Evolutionary conservation across 2,329 filamentous ascomycete genomes (phyloP).

Genomic region (Paracoccidioides lutzii): DNA sequence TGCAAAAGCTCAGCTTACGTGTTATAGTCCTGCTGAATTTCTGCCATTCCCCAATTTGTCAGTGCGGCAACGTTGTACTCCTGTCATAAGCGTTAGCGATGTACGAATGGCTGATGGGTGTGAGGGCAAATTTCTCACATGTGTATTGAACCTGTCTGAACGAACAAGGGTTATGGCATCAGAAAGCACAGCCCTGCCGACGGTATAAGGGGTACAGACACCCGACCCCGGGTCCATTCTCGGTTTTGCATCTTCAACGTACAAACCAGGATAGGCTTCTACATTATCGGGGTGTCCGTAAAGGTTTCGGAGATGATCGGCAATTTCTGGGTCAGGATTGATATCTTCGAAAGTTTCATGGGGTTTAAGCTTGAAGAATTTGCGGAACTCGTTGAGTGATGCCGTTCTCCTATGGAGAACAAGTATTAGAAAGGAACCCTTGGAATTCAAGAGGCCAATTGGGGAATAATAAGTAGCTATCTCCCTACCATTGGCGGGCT

Average conservation of each 20-base stretch:
- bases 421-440: background rate
- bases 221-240: conserved; percentile 23
- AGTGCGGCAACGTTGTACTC: conserved; percentile 25
- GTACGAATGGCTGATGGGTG: background rate
- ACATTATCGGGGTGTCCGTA: conserved; percentile 54
- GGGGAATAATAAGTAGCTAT: background rate
- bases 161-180: conserved; percentile 33
- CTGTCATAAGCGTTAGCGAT: conserved; percentile 6
- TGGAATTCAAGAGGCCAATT: background rate
- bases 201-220: conserved; percentile 24
- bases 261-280: conserved; percentile 55
- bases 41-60: conserved; percentile 27
- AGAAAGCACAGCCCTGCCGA: conserved; percentile 26
- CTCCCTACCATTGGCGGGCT: conserved; percentile 51
- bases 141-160: conserved; percentile 27
- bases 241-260: conserved; percentile 30
- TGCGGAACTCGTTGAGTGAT: conserved; percentile 42
- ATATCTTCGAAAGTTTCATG: conserved; percentile 47
- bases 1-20: conserved; percentile 5
- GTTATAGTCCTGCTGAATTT: conserved; percentile 20
- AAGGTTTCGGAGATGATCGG: conserved; percentile 42
- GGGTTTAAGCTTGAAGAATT: conserved; percentile 48
- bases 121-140: conserved; percentile 11
- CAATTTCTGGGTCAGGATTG: conserved; percentile 43
- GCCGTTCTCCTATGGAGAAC: conserved; percentile 15